Percentiles rank a stretch among this genome's conserved stretches.
Evolutionary conservation across 306 rosid genomes (phyloP).

Genomic region (Urtica urens): DNA sequence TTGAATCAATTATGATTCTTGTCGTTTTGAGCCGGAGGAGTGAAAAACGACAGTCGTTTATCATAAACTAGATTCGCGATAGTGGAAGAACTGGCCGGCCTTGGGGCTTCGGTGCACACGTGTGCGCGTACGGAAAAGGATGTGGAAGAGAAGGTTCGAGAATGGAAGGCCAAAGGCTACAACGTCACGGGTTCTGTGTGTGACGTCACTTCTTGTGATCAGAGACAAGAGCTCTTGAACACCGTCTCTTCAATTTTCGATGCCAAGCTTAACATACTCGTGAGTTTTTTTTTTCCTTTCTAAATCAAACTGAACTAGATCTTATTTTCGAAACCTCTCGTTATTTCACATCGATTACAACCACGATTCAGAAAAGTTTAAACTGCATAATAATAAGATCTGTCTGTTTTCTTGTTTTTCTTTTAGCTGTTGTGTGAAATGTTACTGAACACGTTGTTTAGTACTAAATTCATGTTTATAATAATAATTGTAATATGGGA

Average conservation of each 20-base stretch:
- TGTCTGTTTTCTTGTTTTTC: no score
- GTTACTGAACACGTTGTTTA: no score
- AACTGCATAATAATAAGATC: no score
- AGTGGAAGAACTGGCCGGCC: slow-evolving; percentile 40
- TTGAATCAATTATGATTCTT: no score
- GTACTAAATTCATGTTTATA: no score
- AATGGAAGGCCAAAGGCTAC: slow-evolving; percentile 31
- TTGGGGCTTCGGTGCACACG: slow-evolving; percentile 33
- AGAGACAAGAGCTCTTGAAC: slow-evolving; percentile 26
- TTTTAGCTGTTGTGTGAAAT: no score
- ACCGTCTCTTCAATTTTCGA: slow-evolving; percentile 25
- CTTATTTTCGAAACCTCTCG: no score
- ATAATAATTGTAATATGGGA: no score
- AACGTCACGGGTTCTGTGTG: slow-evolving; percentile 33
- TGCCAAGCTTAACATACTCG: slow-evolving; percentile 39
- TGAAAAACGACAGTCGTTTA: no score
- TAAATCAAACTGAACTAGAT: no score
- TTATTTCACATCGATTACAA: no score
- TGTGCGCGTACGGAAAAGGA: slow-evolving; percentile 32
- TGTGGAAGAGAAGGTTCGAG: slow-evolving; percentile 17
- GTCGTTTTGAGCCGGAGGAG: not conserved
- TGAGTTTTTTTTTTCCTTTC: slow-evolving; percentile 7
- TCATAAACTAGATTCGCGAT: slow-evolving; percentile 27
- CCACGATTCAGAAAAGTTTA: no score
- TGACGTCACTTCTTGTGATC: slow-evolving; percentile 18